Evolutionary conservation across 106 monocot species (phyloP).

Genomic region (Amphibolis antarctica): DNA sequence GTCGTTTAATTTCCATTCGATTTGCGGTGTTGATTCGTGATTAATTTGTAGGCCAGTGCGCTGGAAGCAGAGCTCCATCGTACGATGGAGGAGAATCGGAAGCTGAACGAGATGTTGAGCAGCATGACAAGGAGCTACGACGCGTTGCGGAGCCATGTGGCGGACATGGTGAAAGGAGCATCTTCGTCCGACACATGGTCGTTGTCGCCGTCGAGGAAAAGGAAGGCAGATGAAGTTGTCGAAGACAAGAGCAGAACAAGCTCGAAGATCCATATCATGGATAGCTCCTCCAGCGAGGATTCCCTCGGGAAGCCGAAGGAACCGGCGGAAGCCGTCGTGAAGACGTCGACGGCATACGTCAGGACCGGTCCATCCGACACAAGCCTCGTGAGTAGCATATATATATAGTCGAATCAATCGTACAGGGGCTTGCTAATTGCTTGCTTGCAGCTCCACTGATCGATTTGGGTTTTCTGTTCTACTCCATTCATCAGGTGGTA

Average conservation of each 20-base stretch:
- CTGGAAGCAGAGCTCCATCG: constrained; percentile 26
- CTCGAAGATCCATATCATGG: not conserved
- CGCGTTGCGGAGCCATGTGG: constrained; percentile 19
- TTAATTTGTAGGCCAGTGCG: not conserved
- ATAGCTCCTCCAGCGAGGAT: constrained; percentile 19
- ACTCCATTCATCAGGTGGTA: constrained; percentile 25
- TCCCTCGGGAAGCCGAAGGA: constrained; percentile 16
- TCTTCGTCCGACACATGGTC: constrained; percentile 1
- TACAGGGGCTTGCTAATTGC: not conserved
- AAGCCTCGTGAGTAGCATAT: constrained; percentile 31
- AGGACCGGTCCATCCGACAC: constrained; percentile 33
- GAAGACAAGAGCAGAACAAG: not conserved
- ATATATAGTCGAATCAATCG: not conserved
- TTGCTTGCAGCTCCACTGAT: not conserved
- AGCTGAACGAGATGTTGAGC: constrained; percentile 32
- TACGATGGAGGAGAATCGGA: constrained; percentile 46
- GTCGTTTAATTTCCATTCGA: too few relatives aligned
- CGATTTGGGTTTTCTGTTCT: not conserved
- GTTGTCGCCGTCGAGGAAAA: constrained; percentile 16
- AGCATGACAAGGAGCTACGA: constrained; percentile 20
- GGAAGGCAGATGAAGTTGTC: constrained; percentile 9
- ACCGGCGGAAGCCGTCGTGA: constrained; percentile 26
- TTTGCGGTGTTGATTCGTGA: too few relatives aligned
- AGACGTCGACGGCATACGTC: constrained; percentile 27
- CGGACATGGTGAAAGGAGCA: constrained; percentile 12